Evolutionary conservation across 768 basidiomycete species (phyloP).

Genomic region (Pleurotus citrinopileatus): DNA sequence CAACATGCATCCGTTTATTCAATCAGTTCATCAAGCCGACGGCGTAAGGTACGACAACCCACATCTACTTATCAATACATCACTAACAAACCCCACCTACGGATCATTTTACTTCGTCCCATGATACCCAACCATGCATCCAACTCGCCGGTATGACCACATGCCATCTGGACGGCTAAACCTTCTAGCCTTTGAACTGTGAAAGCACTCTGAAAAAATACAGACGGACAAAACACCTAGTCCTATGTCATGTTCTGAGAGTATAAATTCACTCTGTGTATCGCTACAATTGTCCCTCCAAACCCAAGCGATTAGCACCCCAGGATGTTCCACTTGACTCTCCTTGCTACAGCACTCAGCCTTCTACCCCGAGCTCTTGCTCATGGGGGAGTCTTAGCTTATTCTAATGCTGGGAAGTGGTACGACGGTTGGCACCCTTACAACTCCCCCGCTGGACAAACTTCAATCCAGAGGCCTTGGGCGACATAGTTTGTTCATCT

Average conservation of each 20-base stretch:
- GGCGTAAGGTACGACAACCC: neutral
- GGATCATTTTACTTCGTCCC: neutral
- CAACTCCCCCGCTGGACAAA: conserved; percentile 39
- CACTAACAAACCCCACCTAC: neutral
- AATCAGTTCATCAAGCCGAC: neutral
- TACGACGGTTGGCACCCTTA: conserved; percentile 43
- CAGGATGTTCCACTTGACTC: conserved; percentile 24
- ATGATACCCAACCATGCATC: neutral
- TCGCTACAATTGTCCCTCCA: too few species aligned
- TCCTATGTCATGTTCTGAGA: neutral
- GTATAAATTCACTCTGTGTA: neutral
- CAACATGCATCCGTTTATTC: conserved; percentile 1
- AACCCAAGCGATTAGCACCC: neutral
- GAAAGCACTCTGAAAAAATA: too few species aligned
- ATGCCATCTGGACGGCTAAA: neutral
- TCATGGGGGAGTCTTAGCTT: conserved; percentile 44
- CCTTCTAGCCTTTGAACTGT: neutral
- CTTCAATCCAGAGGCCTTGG: conserved; percentile 42
- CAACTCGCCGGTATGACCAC: neutral
- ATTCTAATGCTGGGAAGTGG: conserved; percentile 33
- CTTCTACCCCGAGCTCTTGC: conserved; percentile 30
- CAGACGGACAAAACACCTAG: too few species aligned
- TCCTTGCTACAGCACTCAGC: conserved; percentile 25
- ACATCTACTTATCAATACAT: neutral
- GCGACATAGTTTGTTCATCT: conserved; percentile 32